Base-by-base conservation (phyloP, 805 yeast genomes). In the Isabelozyma heimii region DNA sequence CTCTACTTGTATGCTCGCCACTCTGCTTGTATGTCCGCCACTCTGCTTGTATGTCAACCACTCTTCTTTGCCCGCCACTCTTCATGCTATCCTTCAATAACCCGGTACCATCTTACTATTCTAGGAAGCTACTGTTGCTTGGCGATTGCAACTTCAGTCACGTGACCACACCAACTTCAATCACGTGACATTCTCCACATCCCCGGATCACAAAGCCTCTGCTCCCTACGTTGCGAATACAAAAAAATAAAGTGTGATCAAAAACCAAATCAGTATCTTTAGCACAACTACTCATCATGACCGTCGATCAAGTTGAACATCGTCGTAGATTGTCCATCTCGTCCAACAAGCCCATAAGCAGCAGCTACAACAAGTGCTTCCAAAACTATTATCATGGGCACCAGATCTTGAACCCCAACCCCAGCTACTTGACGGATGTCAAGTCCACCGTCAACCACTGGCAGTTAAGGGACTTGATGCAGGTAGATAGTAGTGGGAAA, bases 401-500 rank as follows among this genome's bases (percentile, higher is more conserved):
- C 48, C 65, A 64, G 41, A 68, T 64, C 52, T 59, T 73, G 39
- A 61, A 59, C 20, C 73, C 77, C 4, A 60, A 61, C 44, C 77
- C 77, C 2, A 51, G 45, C 14, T 73, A 72, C 51, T 55, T 72
- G 14, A 54, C 71, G 17, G 59, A 57, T 40, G 57, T 70, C 27
- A 61, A 63, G 20, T 58, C 72, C 5, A 59, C 65, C 13, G 68
- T 65, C 41, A 73, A 74, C 46, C 83, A 89, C 69, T 90, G 96
- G 96, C 97, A 89, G 64, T 72, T 90, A 30, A 74, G 95, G 37
- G 92, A 90, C 60, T 74, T 90, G 58, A 71, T 90, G 5, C 80
- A 83, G 54, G 77, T 79, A 13, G 84, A 47, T 52, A 63, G 47
- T 65, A 75, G 52, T 61, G 69, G 77, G 51, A 73, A 73, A 40